These are phyloP conservation scores for Trichocomaceae sp. DNA, from an alignment of 2,329 filamentous ascomycete species.

Conservation along the genomic window DNA sequence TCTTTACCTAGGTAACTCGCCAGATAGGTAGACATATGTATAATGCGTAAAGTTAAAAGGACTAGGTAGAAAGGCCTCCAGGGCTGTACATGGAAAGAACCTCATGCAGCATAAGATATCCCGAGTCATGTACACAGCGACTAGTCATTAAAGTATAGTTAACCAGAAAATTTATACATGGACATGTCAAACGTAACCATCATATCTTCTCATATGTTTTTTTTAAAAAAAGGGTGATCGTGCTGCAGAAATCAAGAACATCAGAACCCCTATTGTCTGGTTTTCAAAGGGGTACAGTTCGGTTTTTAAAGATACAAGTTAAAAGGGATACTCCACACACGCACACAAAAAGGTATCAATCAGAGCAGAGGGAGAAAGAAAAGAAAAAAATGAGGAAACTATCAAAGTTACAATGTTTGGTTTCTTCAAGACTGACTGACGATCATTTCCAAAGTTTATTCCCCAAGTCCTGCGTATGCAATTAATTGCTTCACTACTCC, in stretches of 20 bases:
- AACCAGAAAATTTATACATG: slow-evolving; percentile 2
- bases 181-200: neutral
- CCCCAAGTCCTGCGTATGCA: slow-evolving; percentile 53
- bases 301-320: slow-evolving; percentile 11
- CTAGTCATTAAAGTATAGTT: neutral
- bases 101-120: neutral
- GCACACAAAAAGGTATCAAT: slow-evolving; percentile 11
- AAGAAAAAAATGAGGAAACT: slow-evolving; percentile 2
- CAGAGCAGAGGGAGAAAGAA: slow-evolving; percentile 6
- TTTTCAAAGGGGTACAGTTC: slow-evolving; percentile 3
- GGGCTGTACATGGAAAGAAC: no score
- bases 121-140: neutral
- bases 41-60: no score
- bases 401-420: slow-evolving; percentile 6
- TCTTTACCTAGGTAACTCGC: neutral
- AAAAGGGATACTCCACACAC: slow-evolving; percentile 5
- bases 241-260: neutral
- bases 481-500: slow-evolving; percentile 61
- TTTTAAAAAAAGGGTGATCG: neutral
- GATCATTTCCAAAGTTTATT: slow-evolving; percentile 23
- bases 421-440: neutral
- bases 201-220: neutral
- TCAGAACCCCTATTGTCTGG: neutral
- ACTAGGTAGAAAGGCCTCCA: no score
- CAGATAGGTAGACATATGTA: neutral